Evolutionary conservation across 2,329 filamentous ascomycete genomes (phyloP).

Genomic region (Cercospora beticola): DNA sequence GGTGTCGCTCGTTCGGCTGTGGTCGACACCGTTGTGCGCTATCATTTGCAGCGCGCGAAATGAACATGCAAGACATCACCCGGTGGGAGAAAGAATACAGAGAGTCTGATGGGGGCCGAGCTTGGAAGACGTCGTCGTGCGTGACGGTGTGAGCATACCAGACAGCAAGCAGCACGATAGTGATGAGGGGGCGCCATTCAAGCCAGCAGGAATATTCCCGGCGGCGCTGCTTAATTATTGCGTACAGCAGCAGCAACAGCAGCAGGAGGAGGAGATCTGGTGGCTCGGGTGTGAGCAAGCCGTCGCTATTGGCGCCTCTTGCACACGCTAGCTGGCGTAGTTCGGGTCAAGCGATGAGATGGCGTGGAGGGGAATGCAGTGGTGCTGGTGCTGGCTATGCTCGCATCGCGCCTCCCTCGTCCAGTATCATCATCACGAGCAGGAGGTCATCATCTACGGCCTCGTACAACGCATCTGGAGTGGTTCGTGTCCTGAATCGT

Average conservation of each 20-base stretch:
- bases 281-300: background rate
- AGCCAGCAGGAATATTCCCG: background rate
- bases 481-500: background rate
- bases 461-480: background rate
- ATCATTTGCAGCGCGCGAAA: constrained; percentile 9
- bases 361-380: background rate
- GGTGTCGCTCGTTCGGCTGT: background rate
- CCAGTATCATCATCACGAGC: background rate
- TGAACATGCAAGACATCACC: constrained; percentile 9
- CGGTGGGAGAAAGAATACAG: background rate
- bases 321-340: background rate
- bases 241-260: background rate
- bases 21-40: background rate
- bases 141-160: background rate
- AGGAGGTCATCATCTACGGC: no score
- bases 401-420: background rate
- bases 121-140: background rate
- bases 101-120: background rate
- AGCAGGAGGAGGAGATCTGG: background rate
- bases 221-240: background rate
- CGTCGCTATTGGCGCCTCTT: background rate
- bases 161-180: background rate
- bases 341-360: background rate
- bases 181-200: background rate
- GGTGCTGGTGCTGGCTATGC: background rate